These are phyloP conservation scores for Cicer pinnatifidum DNA, from an alignment of 306 rosid species.

Conservation along the genomic window DNA sequence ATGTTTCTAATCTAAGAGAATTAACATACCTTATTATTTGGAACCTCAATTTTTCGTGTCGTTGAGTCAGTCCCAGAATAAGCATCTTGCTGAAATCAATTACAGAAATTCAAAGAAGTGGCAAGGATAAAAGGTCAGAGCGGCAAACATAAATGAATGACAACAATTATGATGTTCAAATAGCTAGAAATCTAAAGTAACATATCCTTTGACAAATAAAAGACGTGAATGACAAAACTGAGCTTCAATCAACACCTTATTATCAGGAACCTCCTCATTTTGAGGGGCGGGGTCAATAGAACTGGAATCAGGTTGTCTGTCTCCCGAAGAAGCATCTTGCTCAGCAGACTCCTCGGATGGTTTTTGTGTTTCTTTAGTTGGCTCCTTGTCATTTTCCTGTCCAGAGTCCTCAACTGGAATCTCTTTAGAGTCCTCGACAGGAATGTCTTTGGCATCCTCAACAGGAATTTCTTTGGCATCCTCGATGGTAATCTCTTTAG, in stretches of 20 bases:
- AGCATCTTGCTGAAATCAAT: conserved; percentile 54
- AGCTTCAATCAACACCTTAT: conserved; percentile 61
- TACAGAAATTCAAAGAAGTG: background rate
- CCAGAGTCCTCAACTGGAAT: conserved; percentile 48
- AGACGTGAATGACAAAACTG: background rate
- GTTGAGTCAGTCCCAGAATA: conserved; percentile 47
- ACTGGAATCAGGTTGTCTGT: conserved; percentile 37
- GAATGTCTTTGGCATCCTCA: background rate
- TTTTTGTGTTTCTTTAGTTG: conserved; percentile 50
- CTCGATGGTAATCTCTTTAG: conserved; percentile 41
- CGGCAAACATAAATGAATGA: background rate
- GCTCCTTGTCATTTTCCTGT: conserved; percentile 53
- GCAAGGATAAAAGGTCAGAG: background rate
- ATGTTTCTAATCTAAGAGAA: background rate
- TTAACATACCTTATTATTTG: conserved; percentile 79
- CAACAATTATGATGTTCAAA: background rate
- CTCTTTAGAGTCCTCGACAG: conserved; percentile 27
- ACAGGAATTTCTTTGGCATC: background rate
- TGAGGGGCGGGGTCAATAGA: conserved; percentile 42
- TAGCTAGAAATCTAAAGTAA: background rate
- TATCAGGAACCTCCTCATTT: conserved; percentile 58
- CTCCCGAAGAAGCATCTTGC: conserved; percentile 50
- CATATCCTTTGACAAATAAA: background rate
- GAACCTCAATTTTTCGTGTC: conserved; percentile 77
- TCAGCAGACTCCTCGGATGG: conserved; percentile 46